Evolutionary conservation across 169 alveolate genomes (phyloP).

Genomic region (Plasmodium sp.): DNA sequence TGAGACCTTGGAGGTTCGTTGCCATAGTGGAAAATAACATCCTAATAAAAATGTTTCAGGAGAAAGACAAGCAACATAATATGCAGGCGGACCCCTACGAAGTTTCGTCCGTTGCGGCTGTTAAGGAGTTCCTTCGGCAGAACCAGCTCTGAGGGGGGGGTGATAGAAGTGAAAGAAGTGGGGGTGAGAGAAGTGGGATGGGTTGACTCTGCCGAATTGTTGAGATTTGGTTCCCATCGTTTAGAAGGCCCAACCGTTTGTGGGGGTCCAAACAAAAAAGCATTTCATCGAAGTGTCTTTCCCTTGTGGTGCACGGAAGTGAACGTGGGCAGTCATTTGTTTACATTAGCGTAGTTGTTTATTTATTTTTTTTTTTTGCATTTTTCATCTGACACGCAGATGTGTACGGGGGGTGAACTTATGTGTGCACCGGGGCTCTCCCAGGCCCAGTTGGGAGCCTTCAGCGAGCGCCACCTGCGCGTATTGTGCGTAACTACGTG

Average conservation of each 20-base stretch:
- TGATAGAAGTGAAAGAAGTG: no score
- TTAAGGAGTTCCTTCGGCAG: conserved; percentile 68
- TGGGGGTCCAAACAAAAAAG: background rate
- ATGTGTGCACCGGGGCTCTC: background rate
- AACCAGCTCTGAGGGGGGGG: conserved; percentile 11
- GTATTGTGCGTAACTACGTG: background rate
- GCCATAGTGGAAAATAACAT: conserved; percentile 78
- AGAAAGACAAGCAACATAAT: conserved; percentile 75
- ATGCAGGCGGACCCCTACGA: conserved; percentile 78
- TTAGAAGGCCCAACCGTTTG: background rate
- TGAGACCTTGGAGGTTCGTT: conserved; percentile 82
- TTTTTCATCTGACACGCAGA: background rate
- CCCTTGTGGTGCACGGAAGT: background rate
- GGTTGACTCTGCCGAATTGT: background rate
- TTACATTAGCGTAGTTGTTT: background rate
- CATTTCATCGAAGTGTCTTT: background rate
- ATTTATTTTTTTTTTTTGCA: background rate
- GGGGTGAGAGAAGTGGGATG: background rate
- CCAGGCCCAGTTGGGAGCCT: background rate
- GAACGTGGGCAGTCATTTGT: background rate
- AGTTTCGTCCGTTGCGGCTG: conserved; percentile 75
- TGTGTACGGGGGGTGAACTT: background rate
- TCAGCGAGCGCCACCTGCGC: background rate
- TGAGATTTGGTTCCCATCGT: background rate
- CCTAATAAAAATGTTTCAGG: conserved; percentile 79